Evolutionary conservation across 495 filamentous ascomycete genomes (phyloP).

Genomic region (Penicillium nucicola): DNA sequence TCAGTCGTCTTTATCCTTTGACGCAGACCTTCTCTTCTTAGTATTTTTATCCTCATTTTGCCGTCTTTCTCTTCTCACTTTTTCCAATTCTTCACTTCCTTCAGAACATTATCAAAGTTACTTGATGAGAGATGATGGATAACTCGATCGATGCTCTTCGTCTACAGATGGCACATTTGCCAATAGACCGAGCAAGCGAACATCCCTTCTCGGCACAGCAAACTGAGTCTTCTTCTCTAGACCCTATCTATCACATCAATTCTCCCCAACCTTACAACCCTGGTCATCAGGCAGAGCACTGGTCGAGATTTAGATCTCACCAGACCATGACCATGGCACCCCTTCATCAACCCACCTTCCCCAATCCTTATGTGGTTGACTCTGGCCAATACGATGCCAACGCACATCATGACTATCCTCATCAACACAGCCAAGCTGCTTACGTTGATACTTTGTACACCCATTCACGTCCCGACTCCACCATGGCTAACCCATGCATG

Average conservation of each 20-base stretch:
- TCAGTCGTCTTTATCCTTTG: conserved; percentile 4
- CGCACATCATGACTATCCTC: background rate
- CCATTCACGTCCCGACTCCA: background rate
- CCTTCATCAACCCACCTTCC: conserved; percentile 15
- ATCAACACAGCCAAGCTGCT: background rate
- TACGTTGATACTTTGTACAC: background rate
- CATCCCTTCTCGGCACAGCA: conserved; percentile 12
- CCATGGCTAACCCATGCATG: background rate
- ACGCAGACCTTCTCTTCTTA: too few relatives aligned
- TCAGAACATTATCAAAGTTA: background rate
- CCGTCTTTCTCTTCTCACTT: background rate
- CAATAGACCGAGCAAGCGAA: conserved; percentile 24
- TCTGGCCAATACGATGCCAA: conserved; percentile 7
- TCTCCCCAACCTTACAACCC: conserved; percentile 16
- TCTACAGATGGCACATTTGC: conserved; percentile 19
- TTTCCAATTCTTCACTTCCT: conserved; percentile 11
- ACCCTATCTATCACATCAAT: conserved; percentile 10
- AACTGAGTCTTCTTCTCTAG: conserved; percentile 16
- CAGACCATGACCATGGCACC: conserved; percentile 15
- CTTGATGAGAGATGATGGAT: conserved; percentile 24
- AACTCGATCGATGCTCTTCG: conserved; percentile 13
- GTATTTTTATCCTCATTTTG: background rate
- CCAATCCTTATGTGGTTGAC: background rate
- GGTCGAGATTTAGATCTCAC: conserved; percentile 26
- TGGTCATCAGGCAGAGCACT: conserved; percentile 14